Conservation (phyloP, 495 filamentous ascomycete genomes). For the Neurospora sp. region DNA sequence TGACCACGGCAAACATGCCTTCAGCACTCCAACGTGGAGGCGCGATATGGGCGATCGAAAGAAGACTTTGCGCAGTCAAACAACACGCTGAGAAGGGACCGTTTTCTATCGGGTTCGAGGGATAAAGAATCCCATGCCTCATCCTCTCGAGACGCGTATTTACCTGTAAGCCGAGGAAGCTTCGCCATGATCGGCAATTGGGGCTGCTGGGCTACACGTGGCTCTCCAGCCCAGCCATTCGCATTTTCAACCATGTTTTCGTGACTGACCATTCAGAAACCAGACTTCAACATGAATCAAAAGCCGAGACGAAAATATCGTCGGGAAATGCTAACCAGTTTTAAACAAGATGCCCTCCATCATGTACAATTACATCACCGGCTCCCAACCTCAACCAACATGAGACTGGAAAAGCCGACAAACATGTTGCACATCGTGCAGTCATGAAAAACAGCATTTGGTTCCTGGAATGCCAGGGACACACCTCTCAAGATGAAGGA, state of each 20-base stretch:
- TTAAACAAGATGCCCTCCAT: not conserved
- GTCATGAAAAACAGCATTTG: not conserved
- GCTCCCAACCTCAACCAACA: not conserved
- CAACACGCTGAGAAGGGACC: not conserved
- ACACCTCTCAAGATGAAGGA: not conserved
- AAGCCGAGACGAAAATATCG: not conserved
- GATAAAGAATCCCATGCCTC: not conserved
- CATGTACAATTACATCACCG: conserved; percentile 20
- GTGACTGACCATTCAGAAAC: not conserved
- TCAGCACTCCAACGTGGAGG: not conserved
- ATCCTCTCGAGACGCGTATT: not conserved
- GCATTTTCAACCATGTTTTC: not conserved
- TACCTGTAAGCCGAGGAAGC: not conserved
- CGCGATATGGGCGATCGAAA: not conserved
- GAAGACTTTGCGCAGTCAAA: not conserved
- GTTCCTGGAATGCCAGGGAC: not conserved
- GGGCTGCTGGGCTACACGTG: not conserved
- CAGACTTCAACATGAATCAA: not conserved
- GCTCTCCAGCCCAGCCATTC: not conserved
- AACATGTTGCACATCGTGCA: not conserved
- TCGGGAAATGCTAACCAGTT: not conserved
- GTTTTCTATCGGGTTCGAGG: not conserved
- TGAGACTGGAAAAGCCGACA: not conserved
- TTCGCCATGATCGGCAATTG: not conserved
- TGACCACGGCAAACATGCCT: not conserved